Base-by-base conservation (phyloP, 2,329 filamentous ascomycete species). In the Xylogone sp. region DNA sequence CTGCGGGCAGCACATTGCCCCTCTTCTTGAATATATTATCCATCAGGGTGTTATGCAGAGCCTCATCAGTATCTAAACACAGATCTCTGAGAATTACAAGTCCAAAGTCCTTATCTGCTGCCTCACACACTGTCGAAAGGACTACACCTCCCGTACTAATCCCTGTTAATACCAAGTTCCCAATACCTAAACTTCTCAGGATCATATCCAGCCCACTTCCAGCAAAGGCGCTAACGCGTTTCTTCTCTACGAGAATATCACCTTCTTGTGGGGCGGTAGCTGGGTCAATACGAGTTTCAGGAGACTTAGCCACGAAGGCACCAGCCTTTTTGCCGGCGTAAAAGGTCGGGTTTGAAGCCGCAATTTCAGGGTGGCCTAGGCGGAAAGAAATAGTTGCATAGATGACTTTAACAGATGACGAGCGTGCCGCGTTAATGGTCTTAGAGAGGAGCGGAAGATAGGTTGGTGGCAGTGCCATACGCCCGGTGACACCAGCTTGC, bases 141-240 rank as follows among this genome's bases (percentile, higher is more conserved):
- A 71, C 68, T 9, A 65, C 68, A 12, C 68, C 69, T 34, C 66
- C 64, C 2, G 69, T 70, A 21, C 57, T 61, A 16, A 71, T 24
- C 1, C 70, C 69, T 1, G 57, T 59, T 9, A 72, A n/a, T 5
- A 68, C 64, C n/a, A 71, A 43, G 20, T 55, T 57, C 19, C 64
- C 52, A 0, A 62, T 57, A 2, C 57, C 60, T 19, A 61, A 51
- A 22, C 62, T 62, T 5, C 68, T 62, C 2, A 72, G 58, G 3
- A 71, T 54, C 2, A 68, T 43, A 3, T 71, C 69, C 3, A 72
- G 52, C 20, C 69, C 68, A 1, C 63, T 69, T 6, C 62, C 62
- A 13, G 59, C 49, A 44, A 71, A 67, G 0, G 69, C 69, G 6
- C 68, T 71, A 3, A 69, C 60, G 5, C 69, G 64, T 18, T 61